Evolutionary conservation across 768 basidiomycete genomes (phyloP).

Genomic region (Hypholoma fasciculare): DNA sequence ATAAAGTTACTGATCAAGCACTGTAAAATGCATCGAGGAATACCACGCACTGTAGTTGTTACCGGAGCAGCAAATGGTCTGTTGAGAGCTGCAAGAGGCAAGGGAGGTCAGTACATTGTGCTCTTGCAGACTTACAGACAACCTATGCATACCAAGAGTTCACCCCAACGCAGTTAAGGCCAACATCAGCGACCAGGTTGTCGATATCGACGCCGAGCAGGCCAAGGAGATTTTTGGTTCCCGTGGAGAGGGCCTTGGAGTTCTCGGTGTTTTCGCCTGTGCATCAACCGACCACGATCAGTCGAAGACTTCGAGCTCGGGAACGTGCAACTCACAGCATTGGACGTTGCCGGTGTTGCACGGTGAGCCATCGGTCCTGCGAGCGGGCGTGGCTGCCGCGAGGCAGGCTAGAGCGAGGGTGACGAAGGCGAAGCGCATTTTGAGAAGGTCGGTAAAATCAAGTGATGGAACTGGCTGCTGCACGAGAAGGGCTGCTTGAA

Average conservation of each 20-base stretch:
- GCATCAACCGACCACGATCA: background rate
- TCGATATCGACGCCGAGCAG: constrained; percentile 18
- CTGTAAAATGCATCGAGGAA: background rate
- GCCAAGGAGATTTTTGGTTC: constrained; percentile 10
- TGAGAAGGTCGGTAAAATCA: background rate
- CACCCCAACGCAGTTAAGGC: constrained; percentile 16
- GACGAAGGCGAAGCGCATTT: constrained; percentile 9
- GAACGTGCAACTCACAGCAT: constrained; percentile 19
- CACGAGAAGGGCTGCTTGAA: background rate
- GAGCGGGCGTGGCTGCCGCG: constrained; percentile 13
- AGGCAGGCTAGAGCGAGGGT: constrained; percentile 11
- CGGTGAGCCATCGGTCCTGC: constrained; percentile 7
- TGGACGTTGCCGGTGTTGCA: constrained; percentile 26
- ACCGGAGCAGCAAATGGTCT: constrained; percentile 27
- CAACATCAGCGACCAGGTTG: constrained; percentile 14
- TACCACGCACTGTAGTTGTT: constrained; percentile 21
- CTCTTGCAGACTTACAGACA: background rate
- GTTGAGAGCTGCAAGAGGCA: constrained; percentile 10
- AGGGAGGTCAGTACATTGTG: background rate
- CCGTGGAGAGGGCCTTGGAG: background rate
- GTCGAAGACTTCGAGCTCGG: background rate
- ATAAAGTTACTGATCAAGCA: background rate
- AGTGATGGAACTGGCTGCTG: background rate
- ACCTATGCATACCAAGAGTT: constrained; percentile 11
- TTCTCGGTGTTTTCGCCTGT: constrained; percentile 16